These are phyloP conservation scores for Solanum appendiculatum DNA, from an alignment of 257 asterid species.

Conservation along the genomic window DNA sequence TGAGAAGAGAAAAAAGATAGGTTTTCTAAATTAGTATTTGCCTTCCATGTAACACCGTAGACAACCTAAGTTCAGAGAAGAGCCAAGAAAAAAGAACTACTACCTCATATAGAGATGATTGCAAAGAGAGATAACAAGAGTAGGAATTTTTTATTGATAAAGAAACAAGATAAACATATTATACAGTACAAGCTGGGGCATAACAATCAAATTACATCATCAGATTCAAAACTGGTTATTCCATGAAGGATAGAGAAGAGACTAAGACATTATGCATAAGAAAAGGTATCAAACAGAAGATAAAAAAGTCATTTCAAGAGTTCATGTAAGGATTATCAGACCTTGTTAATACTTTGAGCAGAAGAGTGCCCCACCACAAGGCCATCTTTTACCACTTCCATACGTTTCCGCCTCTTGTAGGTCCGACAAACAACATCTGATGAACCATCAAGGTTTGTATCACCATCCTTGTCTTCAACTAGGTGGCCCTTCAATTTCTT, in stretches of 20 bases:
- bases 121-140: neutral
- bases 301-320: neutral
- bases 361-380: constrained; percentile 14
- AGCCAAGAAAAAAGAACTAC: neutral
- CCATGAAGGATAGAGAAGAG: neutral
- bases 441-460: constrained; percentile 14
- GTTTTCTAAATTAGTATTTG: neutral
- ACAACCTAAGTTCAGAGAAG: neutral
- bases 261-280: neutral
- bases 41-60: neutral
- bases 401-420: constrained; percentile 63
- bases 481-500: constrained; percentile 25
- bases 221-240: neutral
- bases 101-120: neutral
- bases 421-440: constrained; percentile 33
- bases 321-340: constrained; percentile 8
- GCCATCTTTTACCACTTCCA: constrained; percentile 13
- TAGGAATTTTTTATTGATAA: neutral
- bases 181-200: neutral
- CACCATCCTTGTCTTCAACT: constrained; percentile 12
- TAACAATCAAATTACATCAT: neutral
- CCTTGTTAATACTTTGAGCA: constrained; percentile 35
- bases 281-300: neutral
- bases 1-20: neutral
- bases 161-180: neutral